phyloP scores from a whole-genome alignment of 2,329 filamentous ascomycete species.

The Ceratocystis alfenasii region DNA sequence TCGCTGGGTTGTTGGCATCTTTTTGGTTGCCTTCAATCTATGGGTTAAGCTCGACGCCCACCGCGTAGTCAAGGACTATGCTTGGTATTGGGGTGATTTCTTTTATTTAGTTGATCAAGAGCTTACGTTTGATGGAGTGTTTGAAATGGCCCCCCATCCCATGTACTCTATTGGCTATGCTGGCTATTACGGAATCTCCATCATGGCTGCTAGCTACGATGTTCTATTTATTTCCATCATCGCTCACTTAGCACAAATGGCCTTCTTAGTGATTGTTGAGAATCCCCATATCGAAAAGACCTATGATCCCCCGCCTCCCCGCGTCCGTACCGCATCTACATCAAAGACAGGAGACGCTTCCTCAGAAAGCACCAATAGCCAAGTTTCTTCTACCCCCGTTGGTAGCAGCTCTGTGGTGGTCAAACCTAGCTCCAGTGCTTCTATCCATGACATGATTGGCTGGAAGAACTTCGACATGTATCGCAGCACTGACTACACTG shows the following conservation, averaged over 20 bases:
- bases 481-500: constrained; percentile 71
- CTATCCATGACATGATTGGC: constrained; percentile 75
- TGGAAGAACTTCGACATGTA: constrained; percentile 76
- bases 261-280: constrained; percentile 82
- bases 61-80: constrained; percentile 95
- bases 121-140: constrained; percentile 94
- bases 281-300: constrained; percentile 97
- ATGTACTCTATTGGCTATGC: constrained; percentile 99
- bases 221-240: constrained; percentile 94
- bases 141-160: constrained; percentile 95
- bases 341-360: constrained; percentile 18
- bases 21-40: constrained; percentile 81
- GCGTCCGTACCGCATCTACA: constrained; percentile 38
- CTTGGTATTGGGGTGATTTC: constrained; percentile 99
- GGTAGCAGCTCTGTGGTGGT: constrained; percentile 25
- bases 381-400: constrained; percentile 25
- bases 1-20: constrained; percentile 68
- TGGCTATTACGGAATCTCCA: constrained; percentile 94
- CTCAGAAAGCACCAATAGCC: constrained; percentile 21
- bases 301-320: constrained; percentile 81
- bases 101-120: constrained; percentile 98
- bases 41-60: constrained; percentile 99
- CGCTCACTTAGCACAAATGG: constrained; percentile 87
- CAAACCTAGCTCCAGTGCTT: constrained; percentile 40
- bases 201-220: constrained; percentile 96